Evolutionary conservation across 805 yeast genomes (phyloP), one percentile per base, ranked within the genome.

Genomic region (Brettanomyces sp.): DNA sequence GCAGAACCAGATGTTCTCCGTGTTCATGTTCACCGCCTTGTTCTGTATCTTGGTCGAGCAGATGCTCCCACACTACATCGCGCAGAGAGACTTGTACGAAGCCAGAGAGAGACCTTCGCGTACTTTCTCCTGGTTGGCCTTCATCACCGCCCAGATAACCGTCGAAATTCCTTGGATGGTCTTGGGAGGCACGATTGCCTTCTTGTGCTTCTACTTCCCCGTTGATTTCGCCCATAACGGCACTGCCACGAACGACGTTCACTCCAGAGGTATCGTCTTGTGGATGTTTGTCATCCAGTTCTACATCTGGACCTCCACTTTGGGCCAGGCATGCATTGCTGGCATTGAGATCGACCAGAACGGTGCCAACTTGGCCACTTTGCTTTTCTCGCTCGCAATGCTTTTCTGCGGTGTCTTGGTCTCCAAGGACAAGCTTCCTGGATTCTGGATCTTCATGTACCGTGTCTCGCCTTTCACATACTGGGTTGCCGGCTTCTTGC

Each of bases 381-480:
- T 82, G 54, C 54, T 79, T 48, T 81, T 77, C 62, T 76, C 83
- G 2, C 59, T 80, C 66, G 68, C 78, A 40, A 64, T 83, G 64
- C 72, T 73, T 41, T 82, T 83, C 74, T 81, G 86, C 69, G 93
- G 93, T 69, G 85, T 82, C 36, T 67, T 84, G 65, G 79, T 75
- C 14, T 66, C 77, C 30, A 71, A 74, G 32, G 74, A 22, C 3
- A 14, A 21, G 9, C 40, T 49, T 14, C 56, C 64, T 12, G 77
- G 85, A 9, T 84, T 84, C 69, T 76, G 88, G 87, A 70, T 75
- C 42, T 82, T 80, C 69, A 76, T 82, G 83, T 82, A 81, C 68
- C 69, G 86, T 55, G 72, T 70, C 18, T 76, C 82, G 12, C 90
- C 90, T 6, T 66, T 80, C 52, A 79, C 85, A 0, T 83, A 81